These are phyloP conservation scores for Tricholoma matsutake DNA, from an alignment of 768 basidiomycete species.

Conservation along the genomic window DNA sequence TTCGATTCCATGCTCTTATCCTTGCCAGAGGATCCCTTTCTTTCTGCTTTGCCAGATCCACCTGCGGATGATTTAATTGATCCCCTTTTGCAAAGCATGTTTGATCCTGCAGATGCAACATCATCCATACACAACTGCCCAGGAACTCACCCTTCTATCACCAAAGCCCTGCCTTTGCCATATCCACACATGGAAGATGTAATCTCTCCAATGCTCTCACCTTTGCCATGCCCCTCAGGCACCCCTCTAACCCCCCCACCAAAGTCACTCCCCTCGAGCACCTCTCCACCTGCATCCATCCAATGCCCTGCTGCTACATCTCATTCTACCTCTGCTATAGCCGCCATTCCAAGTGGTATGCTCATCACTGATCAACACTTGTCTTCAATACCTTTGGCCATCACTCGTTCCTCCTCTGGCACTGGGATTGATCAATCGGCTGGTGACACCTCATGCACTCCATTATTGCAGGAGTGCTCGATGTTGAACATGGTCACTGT, in stretches of 20 bases:
- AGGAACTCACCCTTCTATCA: not conserved
- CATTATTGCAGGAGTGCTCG: not conserved
- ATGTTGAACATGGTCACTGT: not conserved
- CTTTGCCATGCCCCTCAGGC: no score
- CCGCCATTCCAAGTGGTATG: not conserved
- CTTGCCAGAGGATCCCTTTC: not conserved
- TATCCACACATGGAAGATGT: not conserved
- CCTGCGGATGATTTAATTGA: not conserved
- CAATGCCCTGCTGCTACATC: not conserved
- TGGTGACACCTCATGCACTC: not conserved
- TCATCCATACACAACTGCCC: not conserved
- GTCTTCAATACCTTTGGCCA: not conserved
- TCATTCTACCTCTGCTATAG: not conserved
- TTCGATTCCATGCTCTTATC: not conserved
- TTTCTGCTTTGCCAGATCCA: not conserved
- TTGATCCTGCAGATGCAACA: not conserved
- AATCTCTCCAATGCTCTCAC: not conserved
- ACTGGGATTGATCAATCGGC: not conserved
- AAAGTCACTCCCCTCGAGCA: not conserved
- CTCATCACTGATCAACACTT: not conserved
- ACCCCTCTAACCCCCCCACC: not conserved
- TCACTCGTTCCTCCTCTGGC: not conserved
- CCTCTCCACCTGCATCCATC: not conserved
- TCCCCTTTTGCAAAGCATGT: no score
- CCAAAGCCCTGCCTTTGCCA: not conserved